These are phyloP conservation scores for Geosmithia morbida DNA, from an alignment of 2,329 filamentous ascomycete genomes.

Conservation along the genomic window DNA sequence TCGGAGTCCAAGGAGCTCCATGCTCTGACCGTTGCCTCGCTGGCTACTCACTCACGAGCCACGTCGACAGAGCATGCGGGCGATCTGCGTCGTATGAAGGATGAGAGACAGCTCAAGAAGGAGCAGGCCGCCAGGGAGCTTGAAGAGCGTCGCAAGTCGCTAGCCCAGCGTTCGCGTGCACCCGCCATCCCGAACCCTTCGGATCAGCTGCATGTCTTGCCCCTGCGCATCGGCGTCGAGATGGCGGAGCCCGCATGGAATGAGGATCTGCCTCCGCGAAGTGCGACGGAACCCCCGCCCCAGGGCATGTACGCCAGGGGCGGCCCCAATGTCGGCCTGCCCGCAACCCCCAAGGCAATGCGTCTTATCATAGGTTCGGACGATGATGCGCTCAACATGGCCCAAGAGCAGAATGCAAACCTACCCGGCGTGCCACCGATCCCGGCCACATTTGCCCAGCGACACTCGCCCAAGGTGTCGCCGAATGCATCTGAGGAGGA, in stretches of 20 bases:
- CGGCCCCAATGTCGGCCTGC: conserved; percentile 56
- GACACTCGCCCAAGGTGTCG: conserved; percentile 21
- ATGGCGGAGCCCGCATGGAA: conserved; percentile 25
- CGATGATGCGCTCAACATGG: conserved; percentile 14
- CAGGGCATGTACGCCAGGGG: conserved; percentile 32
- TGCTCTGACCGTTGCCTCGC: conserved; percentile 17
- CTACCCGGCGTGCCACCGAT: conserved; percentile 37
- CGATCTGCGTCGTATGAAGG: conserved; percentile 39
- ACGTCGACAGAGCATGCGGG: conserved; percentile 32
- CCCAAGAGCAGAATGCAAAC: background rate
- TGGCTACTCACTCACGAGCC: conserved; percentile 14
- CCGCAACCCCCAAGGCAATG: conserved; percentile 86
- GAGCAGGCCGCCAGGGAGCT: conserved; percentile 71
- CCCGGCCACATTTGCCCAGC: conserved; percentile 29
- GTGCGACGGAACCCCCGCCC: conserved; percentile 46
- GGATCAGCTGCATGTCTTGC: conserved; percentile 22
- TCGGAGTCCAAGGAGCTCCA: conserved; percentile 14
- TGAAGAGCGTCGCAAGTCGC: conserved; percentile 73
- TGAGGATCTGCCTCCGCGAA: conserved; percentile 37
- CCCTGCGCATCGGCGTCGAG: conserved; percentile 19
- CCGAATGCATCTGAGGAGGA: conserved; percentile 11
- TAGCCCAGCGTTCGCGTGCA: conserved; percentile 66
- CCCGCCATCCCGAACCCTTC: conserved; percentile 67
- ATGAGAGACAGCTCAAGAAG: conserved; percentile 52
- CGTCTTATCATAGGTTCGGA: conserved; percentile 57